These are phyloP conservation scores for Beauveria scarabaeidicola DNA, from an alignment of 2,329 filamentous ascomycete species.

Conservation along the genomic window DNA sequence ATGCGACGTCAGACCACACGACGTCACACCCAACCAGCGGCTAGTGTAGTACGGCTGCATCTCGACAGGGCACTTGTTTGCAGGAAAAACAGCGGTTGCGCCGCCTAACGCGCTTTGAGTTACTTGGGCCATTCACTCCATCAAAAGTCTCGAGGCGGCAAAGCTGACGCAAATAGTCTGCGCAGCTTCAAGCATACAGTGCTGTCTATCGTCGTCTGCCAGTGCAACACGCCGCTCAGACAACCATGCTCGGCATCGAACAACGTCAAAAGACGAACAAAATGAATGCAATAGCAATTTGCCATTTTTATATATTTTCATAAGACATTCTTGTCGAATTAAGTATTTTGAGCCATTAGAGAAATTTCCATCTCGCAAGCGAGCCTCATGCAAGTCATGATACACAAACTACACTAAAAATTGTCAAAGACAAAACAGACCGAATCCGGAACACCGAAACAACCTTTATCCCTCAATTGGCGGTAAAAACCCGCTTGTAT, in stretches of 20 bases:
- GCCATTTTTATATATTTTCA: slow-evolving; percentile 10
- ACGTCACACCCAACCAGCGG: no score
- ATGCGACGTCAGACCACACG: no score
- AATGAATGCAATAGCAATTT: not conserved
- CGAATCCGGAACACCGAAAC: slow-evolving; percentile 8
- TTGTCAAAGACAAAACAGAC: not conserved
- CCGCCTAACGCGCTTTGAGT: not conserved
- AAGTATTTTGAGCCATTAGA: slow-evolving; percentile 11
- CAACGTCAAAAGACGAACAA: not conserved
- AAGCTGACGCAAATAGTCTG: no score
- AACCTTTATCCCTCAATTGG: slow-evolving; percentile 23
- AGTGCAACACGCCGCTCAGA: no score
- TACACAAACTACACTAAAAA: slow-evolving; percentile 11
- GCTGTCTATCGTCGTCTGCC: no score
- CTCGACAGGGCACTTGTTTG: not conserved
- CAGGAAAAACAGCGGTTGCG: not conserved
- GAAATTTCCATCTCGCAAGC: slow-evolving; percentile 9
- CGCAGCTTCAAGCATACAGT: no score
- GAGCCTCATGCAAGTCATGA: slow-evolving; percentile 11
- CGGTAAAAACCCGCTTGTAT: slow-evolving; percentile 22
- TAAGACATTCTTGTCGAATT: slow-evolving; percentile 11
- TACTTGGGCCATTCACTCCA: no score
- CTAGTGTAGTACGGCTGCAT: not conserved
- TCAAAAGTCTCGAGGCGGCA: no score
- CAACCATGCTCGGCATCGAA: no score